Base-by-base conservation (phyloP, 495 filamentous ascomycete genomes). In the Aspergillus cristatus region DNA sequence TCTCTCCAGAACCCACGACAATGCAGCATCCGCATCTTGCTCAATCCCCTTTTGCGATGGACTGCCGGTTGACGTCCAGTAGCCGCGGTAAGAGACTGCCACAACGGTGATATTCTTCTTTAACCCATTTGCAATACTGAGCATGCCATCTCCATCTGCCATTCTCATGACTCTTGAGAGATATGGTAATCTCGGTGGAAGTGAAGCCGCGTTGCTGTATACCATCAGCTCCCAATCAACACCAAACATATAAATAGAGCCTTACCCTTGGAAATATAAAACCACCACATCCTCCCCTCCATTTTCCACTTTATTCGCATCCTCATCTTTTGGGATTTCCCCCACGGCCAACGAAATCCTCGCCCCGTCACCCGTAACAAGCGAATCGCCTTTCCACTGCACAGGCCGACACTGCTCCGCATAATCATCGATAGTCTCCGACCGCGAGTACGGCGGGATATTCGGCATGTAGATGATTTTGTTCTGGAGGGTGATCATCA, bases 381-480 rank as follows among this genome's bases (percentile, higher is more conserved):
- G 57, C 34, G 57, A 62, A 45, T 75, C 65, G 40, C 84, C 75
- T 16, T 58, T 47, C 85, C 86, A 91, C 18, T 44, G 25, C 14
- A 89, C 66, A 5, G 75, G 76, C 10, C 54, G 56, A 45, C 76
- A 86, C 17, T 69, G 56, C 4, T 50, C 34, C 20, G 57, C 60
- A 50, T 86, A 86, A 35, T 81, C 73, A 2, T 55, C 48, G 17
- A 89, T 79, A 31, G 50, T 75, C 17, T 71, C 67, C 1, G 59
- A 63, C 14, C 65, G 47, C 1, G 70, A 58, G 6, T 72, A 68
- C 1, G 82, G 81, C 8, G 82, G 82, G 6, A 86, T 45, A 22
- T 76, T 77, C 0, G 84, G 79, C 60, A 87, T 84, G 58, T 89
- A 89, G 33, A 90, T 78, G 41, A 91, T 85, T 42, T 85, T 84